These are phyloP conservation scores for Vicia faba DNA, from an alignment of 306 rosid species.

Conservation along the genomic window DNA sequence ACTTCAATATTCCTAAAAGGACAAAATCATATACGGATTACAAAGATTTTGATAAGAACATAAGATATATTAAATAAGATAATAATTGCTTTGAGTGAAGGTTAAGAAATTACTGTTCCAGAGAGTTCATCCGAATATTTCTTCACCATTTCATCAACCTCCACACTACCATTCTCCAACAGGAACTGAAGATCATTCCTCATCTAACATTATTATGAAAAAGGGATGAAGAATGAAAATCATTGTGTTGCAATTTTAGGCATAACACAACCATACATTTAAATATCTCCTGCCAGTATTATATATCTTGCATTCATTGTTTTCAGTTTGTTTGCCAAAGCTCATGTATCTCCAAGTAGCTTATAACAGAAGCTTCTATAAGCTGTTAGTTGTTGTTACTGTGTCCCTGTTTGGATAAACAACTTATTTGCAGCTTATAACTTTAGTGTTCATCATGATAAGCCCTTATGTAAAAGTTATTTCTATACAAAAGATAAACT, in stretches of 20 bases:
- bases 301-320: background rate
- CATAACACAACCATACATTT: constrained; percentile 24
- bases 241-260: constrained; percentile 23
- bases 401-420: too few relatives aligned
- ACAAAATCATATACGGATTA: background rate
- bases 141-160: constrained; percentile 55
- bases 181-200: constrained; percentile 55
- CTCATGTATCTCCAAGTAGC: background rate
- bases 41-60: constrained; percentile 10
- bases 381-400: background rate
- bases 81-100: constrained; percentile 23
- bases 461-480: too few relatives aligned
- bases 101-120: constrained; percentile 57
- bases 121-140: constrained; percentile 58
- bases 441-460: too few relatives aligned
- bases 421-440: too few relatives aligned
- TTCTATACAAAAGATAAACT: too few relatives aligned
- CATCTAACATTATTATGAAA: constrained; percentile 49
- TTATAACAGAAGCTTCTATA: background rate
- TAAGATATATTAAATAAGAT: constrained; percentile 18
- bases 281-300: constrained; percentile 8
- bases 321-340: background rate
- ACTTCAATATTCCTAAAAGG: background rate
- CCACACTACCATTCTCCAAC: constrained; percentile 50
- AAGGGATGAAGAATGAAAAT: background rate